phyloP scores from a whole-genome alignment of 2,329 filamentous ascomycete species.

The Neonectria neomacrospora region DNA sequence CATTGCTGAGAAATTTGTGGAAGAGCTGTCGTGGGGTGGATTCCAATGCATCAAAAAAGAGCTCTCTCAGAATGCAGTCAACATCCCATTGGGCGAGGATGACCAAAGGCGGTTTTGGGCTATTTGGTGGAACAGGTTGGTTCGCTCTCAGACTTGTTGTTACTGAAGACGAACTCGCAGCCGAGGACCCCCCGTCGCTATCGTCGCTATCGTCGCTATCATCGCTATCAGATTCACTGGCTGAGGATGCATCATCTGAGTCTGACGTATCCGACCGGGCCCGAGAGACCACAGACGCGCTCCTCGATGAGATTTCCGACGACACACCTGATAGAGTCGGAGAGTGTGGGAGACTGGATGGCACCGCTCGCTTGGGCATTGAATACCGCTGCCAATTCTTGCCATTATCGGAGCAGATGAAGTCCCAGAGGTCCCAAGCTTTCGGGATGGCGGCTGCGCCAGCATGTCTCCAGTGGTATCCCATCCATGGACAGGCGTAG shows the following conservation, averaged over 20 bases:
- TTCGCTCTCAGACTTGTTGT: background rate
- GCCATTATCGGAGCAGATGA: constrained; percentile 32
- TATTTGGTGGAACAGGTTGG: background rate
- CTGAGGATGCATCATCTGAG: constrained; percentile 1
- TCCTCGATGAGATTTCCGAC: background rate
- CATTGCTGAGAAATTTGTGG: constrained; percentile 1
- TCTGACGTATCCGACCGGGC: background rate
- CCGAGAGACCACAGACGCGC: background rate
- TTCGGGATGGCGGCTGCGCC: constrained; percentile 10
- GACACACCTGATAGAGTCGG: background rate
- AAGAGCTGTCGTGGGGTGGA: constrained; percentile 7
- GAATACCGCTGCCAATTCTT: constrained; percentile 24
- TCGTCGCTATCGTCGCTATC: background rate
- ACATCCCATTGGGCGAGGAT: constrained; percentile 35
- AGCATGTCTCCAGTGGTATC: constrained; percentile 31
- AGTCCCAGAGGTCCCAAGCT: constrained; percentile 31
- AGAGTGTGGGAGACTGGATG: background rate
- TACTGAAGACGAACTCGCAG: background rate
- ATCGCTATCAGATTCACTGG: background rate
- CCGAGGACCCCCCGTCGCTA: background rate
- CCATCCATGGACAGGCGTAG: constrained; percentile 29
- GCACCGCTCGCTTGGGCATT: background rate
- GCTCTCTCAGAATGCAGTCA: constrained; percentile 24
- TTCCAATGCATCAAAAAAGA: constrained; percentile 24
- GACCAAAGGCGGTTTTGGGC: constrained; percentile 30